Evolutionary conservation across 495 filamentous ascomycete species (phyloP).

Genomic region (Aspergillus cavernicola): DNA sequence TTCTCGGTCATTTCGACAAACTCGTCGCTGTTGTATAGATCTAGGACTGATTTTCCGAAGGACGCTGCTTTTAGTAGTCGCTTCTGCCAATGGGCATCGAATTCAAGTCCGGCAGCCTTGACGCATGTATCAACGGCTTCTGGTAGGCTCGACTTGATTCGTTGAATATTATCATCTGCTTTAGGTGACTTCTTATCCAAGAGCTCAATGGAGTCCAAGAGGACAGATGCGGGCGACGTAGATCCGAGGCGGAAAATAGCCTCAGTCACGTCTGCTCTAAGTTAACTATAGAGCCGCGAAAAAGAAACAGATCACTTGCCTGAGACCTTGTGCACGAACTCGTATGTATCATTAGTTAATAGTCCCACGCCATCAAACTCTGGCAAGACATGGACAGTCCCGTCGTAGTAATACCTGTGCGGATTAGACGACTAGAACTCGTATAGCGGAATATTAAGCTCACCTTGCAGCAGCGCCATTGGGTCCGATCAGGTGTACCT

Average conservation of each 20-base stretch:
- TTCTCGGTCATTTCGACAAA: slow-evolving; percentile 99
- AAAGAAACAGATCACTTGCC: slow-evolving; percentile 29
- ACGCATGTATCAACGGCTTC: slow-evolving; percentile 92
- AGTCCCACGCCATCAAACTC: slow-evolving; percentile 87
- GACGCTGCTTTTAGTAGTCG: slow-evolving; percentile 91
- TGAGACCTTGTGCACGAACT: slow-evolving; percentile 91
- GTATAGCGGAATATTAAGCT: slow-evolving; percentile 7
- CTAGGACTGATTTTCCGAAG: slow-evolving; percentile 94
- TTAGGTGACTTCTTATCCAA: slow-evolving; percentile 92
- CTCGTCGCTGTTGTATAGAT: slow-evolving; percentile 94
- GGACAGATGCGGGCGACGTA: slow-evolving; percentile 78
- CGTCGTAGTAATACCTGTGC: slow-evolving; percentile 79
- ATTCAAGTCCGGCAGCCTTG: slow-evolving; percentile 88
- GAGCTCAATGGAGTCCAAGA: slow-evolving; percentile 88
- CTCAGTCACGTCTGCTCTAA: slow-evolving; percentile 62
- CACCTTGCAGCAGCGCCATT: slow-evolving; percentile 70
- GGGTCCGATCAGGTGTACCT: slow-evolving; percentile 91
- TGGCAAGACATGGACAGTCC: slow-evolving; percentile 80
- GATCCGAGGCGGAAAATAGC: slow-evolving; percentile 87
- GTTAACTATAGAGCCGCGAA: background rate
- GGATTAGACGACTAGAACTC: slow-evolving; percentile 10
- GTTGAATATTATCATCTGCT: slow-evolving; percentile 94
- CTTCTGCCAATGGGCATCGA: slow-evolving; percentile 87
- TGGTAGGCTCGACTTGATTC: slow-evolving; percentile 79
- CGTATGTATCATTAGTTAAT: slow-evolving; percentile 86